Conservation (phyloP, 2,329 filamentous ascomycete species). For the Dactylellina drechsleri region DNA sequence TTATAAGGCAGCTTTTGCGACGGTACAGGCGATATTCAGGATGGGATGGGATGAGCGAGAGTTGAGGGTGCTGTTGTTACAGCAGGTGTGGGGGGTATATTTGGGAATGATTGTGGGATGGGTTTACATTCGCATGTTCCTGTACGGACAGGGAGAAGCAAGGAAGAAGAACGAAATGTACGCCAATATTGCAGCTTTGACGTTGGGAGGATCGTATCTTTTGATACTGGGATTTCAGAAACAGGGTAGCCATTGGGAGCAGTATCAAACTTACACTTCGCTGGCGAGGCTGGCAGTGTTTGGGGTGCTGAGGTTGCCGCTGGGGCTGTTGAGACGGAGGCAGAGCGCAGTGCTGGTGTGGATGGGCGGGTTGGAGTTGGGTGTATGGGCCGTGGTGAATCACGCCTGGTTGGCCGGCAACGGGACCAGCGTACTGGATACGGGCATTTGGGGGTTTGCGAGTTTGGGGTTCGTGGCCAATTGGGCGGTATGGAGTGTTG, state of each 20-base stretch:
- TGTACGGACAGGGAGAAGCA: not conserved
- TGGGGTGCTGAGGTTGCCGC: constrained; percentile 10
- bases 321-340: not conserved
- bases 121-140: constrained; percentile 17
- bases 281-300: constrained; percentile 19
- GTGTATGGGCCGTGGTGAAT: constrained; percentile 71
- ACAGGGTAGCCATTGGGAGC: not conserved
- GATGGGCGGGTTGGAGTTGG: constrained; percentile 58
- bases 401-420: constrained; percentile 73
- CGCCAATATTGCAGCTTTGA: not conserved
- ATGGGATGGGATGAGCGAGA: constrained; percentile 66
- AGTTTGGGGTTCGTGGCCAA: constrained; percentile 60
- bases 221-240: not conserved
- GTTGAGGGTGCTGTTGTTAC: constrained; percentile 66
- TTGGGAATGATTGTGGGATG: constrained; percentile 67
- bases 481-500: constrained; percentile 61
- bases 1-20: constrained; percentile 63
- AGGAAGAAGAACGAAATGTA: constrained; percentile 5
- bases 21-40: constrained; percentile 62
- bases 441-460: constrained; percentile 59
- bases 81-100: constrained; percentile 69
- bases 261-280: constrained; percentile 21
- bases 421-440: constrained; percentile 66
- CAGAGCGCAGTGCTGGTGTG: constrained; percentile 35
- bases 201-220: constrained; percentile 4